These are phyloP conservation scores for Ramichloridium luteum DNA, from an alignment of 2,329 filamentous ascomycete species.

Conservation along the genomic window DNA sequence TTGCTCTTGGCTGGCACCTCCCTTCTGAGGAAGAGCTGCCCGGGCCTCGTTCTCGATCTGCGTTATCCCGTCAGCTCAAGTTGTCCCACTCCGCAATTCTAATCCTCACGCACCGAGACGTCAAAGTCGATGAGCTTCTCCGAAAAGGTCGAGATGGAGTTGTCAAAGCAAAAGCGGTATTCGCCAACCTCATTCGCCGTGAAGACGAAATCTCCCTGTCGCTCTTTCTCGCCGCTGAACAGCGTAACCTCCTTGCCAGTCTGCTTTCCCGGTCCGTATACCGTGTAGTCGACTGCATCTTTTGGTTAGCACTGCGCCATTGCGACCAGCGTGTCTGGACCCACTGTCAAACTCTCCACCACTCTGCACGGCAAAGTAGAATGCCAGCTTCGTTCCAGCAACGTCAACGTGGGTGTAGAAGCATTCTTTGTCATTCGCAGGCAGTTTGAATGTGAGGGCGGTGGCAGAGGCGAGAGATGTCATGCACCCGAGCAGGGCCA, in stretches of 20 bases:
- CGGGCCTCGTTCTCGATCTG: slow-evolving; percentile 85
- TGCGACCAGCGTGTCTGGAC: slow-evolving; percentile 2
- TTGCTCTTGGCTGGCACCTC: slow-evolving; percentile 79
- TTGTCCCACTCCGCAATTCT: too few species aligned
- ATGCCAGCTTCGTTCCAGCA: slow-evolving; percentile 78
- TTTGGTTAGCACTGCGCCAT: slow-evolving; percentile 6
- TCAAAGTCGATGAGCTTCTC: slow-evolving; percentile 98
- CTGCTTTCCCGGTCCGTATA: slow-evolving; percentile 56
- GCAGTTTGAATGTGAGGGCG: slow-evolving; percentile 84
- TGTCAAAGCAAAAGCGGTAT: slow-evolving; percentile 96
- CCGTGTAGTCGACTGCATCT: slow-evolving; percentile 63
- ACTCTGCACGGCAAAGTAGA: slow-evolving; percentile 99
- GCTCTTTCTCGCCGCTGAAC: slow-evolving; percentile 75
- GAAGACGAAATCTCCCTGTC: slow-evolving; percentile 96
- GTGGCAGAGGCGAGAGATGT: slow-evolving; percentile 67
- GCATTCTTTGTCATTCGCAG: slow-evolving; percentile 86
- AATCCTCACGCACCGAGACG: slow-evolving; percentile 71
- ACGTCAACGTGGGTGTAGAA: slow-evolving; percentile 77
- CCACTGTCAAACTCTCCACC: slow-evolving; percentile 78
- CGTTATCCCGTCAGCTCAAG: too few species aligned
- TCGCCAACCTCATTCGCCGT: slow-evolving; percentile 79
- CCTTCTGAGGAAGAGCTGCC: slow-evolving; percentile 71
- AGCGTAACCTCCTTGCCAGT: slow-evolving; percentile 53
- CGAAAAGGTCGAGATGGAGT: slow-evolving; percentile 93
- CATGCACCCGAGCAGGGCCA: slow-evolving; percentile 47